Percentiles rank a stretch among this genome's conserved stretches.
phyloP scores from a whole-genome alignment of 768 basidiomycete genomes.

The Peribolospora kevripleyi region DNA sequence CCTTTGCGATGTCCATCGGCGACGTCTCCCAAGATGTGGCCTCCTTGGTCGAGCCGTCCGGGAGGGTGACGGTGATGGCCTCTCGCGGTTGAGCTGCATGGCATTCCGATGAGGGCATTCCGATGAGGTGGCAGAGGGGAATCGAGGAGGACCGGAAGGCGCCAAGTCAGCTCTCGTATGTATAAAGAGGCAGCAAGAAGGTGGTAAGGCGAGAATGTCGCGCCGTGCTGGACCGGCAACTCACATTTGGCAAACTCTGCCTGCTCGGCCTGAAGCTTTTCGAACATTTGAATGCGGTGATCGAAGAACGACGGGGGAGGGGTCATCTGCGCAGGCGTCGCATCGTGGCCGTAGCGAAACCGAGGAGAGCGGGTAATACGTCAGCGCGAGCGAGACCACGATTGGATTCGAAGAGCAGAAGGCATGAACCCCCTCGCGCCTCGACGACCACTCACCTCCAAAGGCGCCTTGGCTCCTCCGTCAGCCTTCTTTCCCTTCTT shows the following conservation, averaged over 20 bases:
- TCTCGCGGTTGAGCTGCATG: slow-evolving; percentile 36
- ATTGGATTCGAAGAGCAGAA: no score
- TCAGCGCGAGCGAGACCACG: no score
- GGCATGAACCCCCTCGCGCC: no score
- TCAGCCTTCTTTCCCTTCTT: no score
- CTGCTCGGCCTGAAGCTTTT: slow-evolving; percentile 59
- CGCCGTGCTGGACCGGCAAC: slow-evolving; percentile 11
- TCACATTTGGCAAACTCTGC: slow-evolving; percentile 54
- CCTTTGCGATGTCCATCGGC: slow-evolving; percentile 73
- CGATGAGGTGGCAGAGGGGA: not conserved
- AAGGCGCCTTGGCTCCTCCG: no score
- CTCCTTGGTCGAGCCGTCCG: slow-evolving; percentile 59
- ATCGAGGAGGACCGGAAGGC: no score
- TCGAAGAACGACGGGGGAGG: slow-evolving; percentile 71
- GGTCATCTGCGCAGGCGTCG: slow-evolving; percentile 30
- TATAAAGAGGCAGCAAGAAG: not conserved
- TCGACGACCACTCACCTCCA: no score
- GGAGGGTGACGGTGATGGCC: slow-evolving; percentile 58
- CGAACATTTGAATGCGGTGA: slow-evolving; percentile 70
- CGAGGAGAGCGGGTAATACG: no score
- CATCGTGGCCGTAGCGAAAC: no score
- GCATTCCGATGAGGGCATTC: not conserved
- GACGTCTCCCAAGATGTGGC: slow-evolving; percentile 85
- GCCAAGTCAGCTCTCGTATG: no score
- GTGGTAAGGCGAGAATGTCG: not conserved